Conservation (phyloP, 148 eudicot genomes). For the Rhododendron molle region DNA sequence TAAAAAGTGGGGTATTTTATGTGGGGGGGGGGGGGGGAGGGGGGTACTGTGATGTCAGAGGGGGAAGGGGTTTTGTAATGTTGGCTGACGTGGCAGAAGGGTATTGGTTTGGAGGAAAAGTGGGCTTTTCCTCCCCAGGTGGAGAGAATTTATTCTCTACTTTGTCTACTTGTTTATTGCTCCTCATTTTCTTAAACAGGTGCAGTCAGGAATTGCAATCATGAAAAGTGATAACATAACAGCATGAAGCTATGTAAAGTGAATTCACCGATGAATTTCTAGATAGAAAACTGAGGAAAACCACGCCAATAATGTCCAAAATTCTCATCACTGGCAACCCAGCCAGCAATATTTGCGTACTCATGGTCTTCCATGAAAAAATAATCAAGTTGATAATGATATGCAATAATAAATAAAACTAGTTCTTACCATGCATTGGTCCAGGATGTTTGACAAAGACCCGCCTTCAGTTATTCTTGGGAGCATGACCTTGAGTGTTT, state of each 20-base stretch:
- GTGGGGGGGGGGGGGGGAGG: too few species aligned
- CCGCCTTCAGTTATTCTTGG: constrained; percentile 95
- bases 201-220: neutral
- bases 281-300: neutral
- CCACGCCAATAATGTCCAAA: neutral
- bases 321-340: neutral
- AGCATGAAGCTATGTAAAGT: neutral
- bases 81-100: too few species aligned
- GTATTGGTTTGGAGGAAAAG: too few species aligned
- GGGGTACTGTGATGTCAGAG: too few species aligned
- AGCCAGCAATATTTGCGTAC: neutral
- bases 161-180: neutral
- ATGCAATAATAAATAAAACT: neutral
- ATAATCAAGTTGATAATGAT: neutral
- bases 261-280: neutral
- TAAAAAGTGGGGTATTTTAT: too few species aligned
- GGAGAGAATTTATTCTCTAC: too few species aligned
- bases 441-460: constrained; percentile 90
- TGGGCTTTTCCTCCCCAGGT: too few species aligned
- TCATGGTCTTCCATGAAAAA: neutral
- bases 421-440: constrained; percentile 84
- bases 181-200: neutral
- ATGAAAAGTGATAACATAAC: neutral
- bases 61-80: too few species aligned
- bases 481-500: constrained; percentile 77